A percentile compares a stretch with the other conserved stretches of the same genome.
phyloP scores from a whole-genome alignment of 495 filamentous ascomycete genomes.

The Talaromyces adpressus region DNA sequence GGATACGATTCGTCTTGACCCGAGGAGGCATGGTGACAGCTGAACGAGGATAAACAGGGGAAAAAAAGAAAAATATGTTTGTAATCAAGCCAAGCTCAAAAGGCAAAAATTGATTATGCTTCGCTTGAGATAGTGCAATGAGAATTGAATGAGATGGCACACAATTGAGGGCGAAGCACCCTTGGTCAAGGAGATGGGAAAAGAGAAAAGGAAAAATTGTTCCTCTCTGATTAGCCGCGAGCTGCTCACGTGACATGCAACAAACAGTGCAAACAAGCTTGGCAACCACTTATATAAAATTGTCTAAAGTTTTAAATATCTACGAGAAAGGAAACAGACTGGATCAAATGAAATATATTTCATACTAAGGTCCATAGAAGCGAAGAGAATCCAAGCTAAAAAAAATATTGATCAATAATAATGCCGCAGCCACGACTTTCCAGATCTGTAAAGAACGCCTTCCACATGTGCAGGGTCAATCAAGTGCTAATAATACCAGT shows the following conservation, averaged over 20 bases:
- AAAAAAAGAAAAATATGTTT: constrained; percentile 5
- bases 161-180: constrained; percentile 18
- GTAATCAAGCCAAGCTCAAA: neutral
- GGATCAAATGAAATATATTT: neutral
- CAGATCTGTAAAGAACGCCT: constrained; percentile 10
- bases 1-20: constrained; percentile 29
- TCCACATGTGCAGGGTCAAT: constrained; percentile 6
- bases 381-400: constrained; percentile 13
- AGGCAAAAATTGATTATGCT: neutral
- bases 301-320: neutral
- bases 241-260: constrained; percentile 21
- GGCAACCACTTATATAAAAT: neutral
- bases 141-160: constrained; percentile 7
- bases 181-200: constrained; percentile 11
- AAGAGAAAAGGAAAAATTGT: constrained; percentile 26
- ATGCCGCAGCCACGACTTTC: neutral
- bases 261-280: constrained; percentile 8
- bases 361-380: constrained; percentile 7
- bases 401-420: constrained; percentile 2
- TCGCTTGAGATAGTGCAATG: neutral
- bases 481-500: constrained; percentile 11
- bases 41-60: constrained; percentile 5
- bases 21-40: constrained; percentile 34
- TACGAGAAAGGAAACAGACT: neutral
- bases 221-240: constrained; percentile 22